These are phyloP conservation scores for Rhodotorula sp. DNA, from an alignment of 1,284 basidiomycete species.

Conservation along the genomic window DNA sequence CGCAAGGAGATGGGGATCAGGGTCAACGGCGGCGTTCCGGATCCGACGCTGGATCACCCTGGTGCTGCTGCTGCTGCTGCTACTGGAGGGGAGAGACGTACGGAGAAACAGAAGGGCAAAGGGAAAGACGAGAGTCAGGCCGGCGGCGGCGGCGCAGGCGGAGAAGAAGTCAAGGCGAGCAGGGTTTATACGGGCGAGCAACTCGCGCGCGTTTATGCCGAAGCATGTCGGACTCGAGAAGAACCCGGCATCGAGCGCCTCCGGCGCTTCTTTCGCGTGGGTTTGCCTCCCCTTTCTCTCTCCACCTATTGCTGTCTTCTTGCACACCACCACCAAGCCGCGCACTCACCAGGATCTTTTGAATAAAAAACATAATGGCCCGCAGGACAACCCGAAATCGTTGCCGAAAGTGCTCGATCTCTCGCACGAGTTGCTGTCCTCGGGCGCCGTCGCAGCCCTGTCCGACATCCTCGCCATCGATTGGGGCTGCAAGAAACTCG, in stretches of 20 bases:
- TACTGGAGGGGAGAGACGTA: not conserved
- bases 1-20: constrained; percentile 46
- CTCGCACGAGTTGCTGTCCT: constrained; percentile 70
- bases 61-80: not conserved
- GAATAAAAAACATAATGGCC: not conserved
- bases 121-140: not conserved
- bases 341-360: constrained; percentile 16
- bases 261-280: constrained; percentile 68
- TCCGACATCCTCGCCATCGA: constrained; percentile 86
- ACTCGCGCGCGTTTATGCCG: constrained; percentile 74
- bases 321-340: not conserved
- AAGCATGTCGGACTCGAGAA: constrained; percentile 74
- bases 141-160: not conserved
- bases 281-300: constrained; percentile 39
- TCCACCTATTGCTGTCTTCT: constrained; percentile 13
- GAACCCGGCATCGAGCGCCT: constrained; percentile 67
- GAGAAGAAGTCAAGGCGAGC: constrained; percentile 50
- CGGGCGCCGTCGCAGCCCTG: constrained; percentile 69
- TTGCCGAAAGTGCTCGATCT: constrained; percentile 69
- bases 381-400: constrained; percentile 49
- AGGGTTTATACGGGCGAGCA: constrained; percentile 75
- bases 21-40: not conserved
- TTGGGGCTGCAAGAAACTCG: constrained; percentile 80
- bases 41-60: not conserved
- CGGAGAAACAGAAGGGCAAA: not conserved